Conservation (phyloP, 495 filamentous ascomycete species). For the Acidomyces sp. region DNA sequence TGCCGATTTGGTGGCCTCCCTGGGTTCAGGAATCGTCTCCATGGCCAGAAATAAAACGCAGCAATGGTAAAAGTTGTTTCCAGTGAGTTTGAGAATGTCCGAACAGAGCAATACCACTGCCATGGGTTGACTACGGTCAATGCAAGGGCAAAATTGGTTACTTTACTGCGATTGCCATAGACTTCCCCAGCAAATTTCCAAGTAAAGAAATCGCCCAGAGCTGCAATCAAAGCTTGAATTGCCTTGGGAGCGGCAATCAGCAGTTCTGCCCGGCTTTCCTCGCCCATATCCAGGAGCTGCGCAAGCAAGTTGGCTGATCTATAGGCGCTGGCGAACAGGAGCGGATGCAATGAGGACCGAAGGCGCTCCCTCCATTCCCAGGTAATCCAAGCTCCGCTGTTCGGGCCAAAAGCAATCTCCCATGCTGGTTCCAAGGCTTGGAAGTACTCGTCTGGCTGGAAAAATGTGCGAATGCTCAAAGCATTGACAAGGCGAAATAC, state of each 20-base stretch:
- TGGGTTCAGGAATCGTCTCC: constrained; percentile 51
- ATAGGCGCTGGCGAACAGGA: constrained; percentile 70
- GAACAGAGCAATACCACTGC: constrained; percentile 92
- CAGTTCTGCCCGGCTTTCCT: constrained; percentile 43
- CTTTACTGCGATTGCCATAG: constrained; percentile 47
- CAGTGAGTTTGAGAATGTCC: constrained; percentile 85
- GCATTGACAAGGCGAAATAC: constrained; percentile 74
- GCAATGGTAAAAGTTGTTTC: constrained; percentile 76
- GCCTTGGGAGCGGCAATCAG: constrained; percentile 61
- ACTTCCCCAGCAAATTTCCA: constrained; percentile 67
- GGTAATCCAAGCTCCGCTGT: constrained; percentile 81
- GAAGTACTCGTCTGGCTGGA: constrained; percentile 98
- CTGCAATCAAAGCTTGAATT: constrained; percentile 64
- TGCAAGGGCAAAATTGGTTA: constrained; percentile 54
- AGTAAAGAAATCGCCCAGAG: constrained; percentile 73
- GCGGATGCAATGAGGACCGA: constrained; percentile 83
- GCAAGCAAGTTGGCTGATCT: constrained; percentile 42
- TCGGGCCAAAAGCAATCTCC: constrained; percentile 66
- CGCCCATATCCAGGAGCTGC: constrained; percentile 35
- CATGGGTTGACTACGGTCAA: constrained; percentile 75
- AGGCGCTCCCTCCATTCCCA: constrained; percentile 96
- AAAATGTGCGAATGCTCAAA: constrained; percentile 79
- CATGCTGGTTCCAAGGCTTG: constrained; percentile 94
- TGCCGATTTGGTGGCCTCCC: too few relatives aligned
- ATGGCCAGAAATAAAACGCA: constrained; percentile 78